Evolutionary conservation across 192 early-diverging fungal genomes (phyloP).

Genomic region (Entomortierella beljakovae): DNA sequence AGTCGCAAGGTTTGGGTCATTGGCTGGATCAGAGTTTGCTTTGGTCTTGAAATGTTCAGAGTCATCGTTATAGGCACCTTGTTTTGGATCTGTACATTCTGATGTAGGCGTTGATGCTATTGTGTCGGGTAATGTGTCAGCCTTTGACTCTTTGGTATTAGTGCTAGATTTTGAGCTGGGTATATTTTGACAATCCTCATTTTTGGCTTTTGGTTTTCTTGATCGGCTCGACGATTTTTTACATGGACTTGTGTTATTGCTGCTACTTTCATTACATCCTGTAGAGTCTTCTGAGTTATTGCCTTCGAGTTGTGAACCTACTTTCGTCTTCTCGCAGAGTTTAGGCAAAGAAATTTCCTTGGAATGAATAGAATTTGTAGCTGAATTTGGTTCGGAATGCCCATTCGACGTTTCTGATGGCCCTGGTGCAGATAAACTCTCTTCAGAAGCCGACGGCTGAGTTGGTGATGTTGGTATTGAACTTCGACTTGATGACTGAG

Average conservation of each 20-base stretch:
- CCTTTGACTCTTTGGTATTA: not conserved
- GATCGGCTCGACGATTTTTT: constrained; percentile 10
- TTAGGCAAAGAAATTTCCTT: not conserved
- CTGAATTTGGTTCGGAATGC: not conserved
- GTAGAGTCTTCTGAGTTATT: constrained; percentile 16
- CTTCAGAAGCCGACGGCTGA: too few species aligned
- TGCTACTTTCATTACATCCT: constrained; percentile 2
- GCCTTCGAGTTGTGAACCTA: constrained; percentile 12
- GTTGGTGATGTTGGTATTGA: not conserved
- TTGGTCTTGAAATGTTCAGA: not conserved
- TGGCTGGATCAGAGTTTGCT: constrained; percentile 13
- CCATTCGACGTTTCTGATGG: not conserved
- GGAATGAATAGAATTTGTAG: not conserved
- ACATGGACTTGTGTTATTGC: too few species aligned
- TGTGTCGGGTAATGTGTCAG: not conserved
- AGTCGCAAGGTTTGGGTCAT: constrained; percentile 25
- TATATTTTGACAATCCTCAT: constrained; percentile 19
- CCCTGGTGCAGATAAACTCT: too few species aligned
- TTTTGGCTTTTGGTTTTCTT: constrained; percentile 22
- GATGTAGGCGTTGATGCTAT: not conserved
- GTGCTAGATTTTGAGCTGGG: constrained; percentile 15
- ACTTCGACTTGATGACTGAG: not conserved
- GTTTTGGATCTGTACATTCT: too few species aligned
- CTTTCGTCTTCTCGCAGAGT: constrained; percentile 16
- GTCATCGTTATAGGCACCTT: too few species aligned